These are phyloP conservation scores for Leptomonas pyrrhocoris DNA, from an alignment of 208 protist genomes.

Conservation along the genomic window DNA sequence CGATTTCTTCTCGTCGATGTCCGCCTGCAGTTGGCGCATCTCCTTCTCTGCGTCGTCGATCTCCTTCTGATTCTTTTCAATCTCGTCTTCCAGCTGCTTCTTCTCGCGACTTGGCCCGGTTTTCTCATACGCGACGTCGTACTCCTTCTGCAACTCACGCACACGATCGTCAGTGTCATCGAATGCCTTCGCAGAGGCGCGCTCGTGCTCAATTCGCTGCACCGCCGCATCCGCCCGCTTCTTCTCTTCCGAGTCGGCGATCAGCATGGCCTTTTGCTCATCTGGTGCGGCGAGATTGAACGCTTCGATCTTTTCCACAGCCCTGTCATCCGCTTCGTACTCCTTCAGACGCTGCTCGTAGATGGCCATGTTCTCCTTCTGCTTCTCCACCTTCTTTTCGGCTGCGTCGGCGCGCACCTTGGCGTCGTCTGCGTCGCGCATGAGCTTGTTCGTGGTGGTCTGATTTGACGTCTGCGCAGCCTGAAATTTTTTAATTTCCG, in stretches of 20 bases:
- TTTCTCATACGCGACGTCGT: slow-evolving; percentile 41
- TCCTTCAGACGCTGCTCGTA: slow-evolving; percentile 37
- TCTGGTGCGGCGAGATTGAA: slow-evolving; percentile 66
- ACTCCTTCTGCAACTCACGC: slow-evolving; percentile 42
- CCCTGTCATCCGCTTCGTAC: slow-evolving; percentile 41
- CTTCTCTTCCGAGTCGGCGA: slow-evolving; percentile 31
- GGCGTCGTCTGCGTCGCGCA: slow-evolving; percentile 47
- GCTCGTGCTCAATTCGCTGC: slow-evolving; percentile 37
- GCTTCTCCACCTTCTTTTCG: slow-evolving; percentile 45
- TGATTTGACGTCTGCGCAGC: slow-evolving; percentile 31
- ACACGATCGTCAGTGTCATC: slow-evolving; percentile 34
- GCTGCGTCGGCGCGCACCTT: slow-evolving; percentile 44
- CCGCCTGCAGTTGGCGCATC: slow-evolving; percentile 44
- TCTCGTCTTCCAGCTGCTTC: slow-evolving; percentile 49
- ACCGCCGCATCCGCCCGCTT: slow-evolving; percentile 29
- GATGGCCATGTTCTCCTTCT: slow-evolving; percentile 34
- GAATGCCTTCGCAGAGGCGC: slow-evolving; percentile 14
- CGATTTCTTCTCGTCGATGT: slow-evolving; percentile 57
- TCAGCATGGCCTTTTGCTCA: slow-evolving; percentile 47
- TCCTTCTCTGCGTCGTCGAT: slow-evolving; percentile 58
- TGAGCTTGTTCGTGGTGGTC: slow-evolving; percentile 23
- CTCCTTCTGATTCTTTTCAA: slow-evolving; percentile 58
- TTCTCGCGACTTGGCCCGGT: slow-evolving; percentile 49
- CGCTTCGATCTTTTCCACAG: slow-evolving; percentile 47
- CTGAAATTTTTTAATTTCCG: slow-evolving; percentile 41